Percentiles rank a stretch among this genome's conserved stretches.
These are phyloP conservation scores for Phytophthora meadii DNA, from an alignment of 352 stramenopile genomes.

Conservation along the genomic window DNA sequence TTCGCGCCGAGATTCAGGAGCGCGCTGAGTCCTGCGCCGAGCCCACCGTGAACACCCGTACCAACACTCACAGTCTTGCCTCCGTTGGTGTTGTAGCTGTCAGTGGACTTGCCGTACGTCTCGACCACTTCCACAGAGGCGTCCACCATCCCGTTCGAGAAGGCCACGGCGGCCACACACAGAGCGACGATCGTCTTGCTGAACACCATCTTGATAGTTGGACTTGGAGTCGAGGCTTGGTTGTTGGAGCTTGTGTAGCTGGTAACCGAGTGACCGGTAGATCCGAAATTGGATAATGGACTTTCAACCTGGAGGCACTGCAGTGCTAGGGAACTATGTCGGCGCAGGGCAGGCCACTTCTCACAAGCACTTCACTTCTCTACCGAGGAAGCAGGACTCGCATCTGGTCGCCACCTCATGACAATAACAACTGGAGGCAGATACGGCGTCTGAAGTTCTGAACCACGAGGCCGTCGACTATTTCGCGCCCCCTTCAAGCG, in stretches of 20 bases:
- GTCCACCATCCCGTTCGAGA: slow-evolving; percentile 3
- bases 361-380: neutral
- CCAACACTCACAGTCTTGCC: neutral
- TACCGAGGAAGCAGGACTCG: neutral
- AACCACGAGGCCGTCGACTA: neutral
- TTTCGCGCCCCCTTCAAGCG: neutral
- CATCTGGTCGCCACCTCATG: neutral
- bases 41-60: neutral
- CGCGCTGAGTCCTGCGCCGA: neutral
- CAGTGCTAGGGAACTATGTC: neutral
- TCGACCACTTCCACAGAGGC: neutral
- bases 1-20: neutral
- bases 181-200: neutral
- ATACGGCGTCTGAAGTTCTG: neutral
- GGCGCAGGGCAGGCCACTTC: neutral
- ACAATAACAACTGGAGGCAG: neutral
- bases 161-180: slow-evolving; percentile 4
- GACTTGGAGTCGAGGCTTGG: neutral
- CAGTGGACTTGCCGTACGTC: neutral
- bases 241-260: no score
- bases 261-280: neutral
- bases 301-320: neutral
- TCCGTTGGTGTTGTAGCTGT: neutral
- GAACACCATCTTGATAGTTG: no score
- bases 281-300: slow-evolving; percentile 8